phyloP scores from a whole-genome alignment of 2,329 filamentous ascomycete genomes.

The Bipolaris oryzae region DNA sequence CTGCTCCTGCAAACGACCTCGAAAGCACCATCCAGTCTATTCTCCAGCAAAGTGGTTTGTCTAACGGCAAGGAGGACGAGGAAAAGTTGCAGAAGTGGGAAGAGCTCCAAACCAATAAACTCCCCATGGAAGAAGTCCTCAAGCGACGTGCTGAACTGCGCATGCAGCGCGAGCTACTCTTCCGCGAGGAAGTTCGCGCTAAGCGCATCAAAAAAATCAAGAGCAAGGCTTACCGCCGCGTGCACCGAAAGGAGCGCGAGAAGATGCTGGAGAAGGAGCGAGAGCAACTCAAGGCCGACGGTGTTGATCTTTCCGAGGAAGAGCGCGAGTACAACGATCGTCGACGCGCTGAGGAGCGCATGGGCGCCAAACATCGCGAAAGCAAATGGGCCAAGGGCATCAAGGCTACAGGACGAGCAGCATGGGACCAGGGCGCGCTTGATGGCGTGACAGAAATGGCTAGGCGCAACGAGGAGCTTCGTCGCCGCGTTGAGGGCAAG shows the following conservation, averaged over 20 bases:
- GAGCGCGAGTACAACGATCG: constrained; percentile 72
- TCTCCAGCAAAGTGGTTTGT: constrained; percentile 83
- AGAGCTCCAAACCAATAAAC: constrained; percentile 71
- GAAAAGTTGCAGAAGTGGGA: constrained; percentile 72
- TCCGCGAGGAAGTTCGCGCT: constrained; percentile 83
- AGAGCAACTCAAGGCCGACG: constrained; percentile 63
- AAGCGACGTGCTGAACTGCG: constrained; percentile 76
- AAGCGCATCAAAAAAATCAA: constrained; percentile 99
- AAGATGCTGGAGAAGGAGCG: constrained; percentile 63
- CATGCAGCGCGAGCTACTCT: constrained; percentile 80
- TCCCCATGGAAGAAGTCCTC: constrained; percentile 74
- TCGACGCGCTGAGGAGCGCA: constrained; percentile 79
- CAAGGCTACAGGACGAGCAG: constrained; percentile 76
- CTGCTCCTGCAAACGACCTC: constrained; percentile 76
- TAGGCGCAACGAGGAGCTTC: constrained; percentile 79
- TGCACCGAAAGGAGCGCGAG: constrained; percentile 81
- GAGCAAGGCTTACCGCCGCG: constrained; percentile 89
- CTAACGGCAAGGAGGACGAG: constrained; percentile 65
- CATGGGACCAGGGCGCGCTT: constrained; percentile 88
- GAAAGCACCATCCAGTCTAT: constrained; percentile 87
- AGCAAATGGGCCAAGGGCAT: constrained; percentile 92
- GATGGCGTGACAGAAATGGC: constrained; percentile 81
- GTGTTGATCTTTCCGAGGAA: constrained; percentile 66
- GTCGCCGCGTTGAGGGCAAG: constrained; percentile 78
- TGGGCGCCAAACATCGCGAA: constrained; percentile 82